Evolutionary conservation across 805 yeast species (phyloP), one percentile per base, ranked within the genome.

Genomic region (Saccharomycopsis capsularis): DNA sequence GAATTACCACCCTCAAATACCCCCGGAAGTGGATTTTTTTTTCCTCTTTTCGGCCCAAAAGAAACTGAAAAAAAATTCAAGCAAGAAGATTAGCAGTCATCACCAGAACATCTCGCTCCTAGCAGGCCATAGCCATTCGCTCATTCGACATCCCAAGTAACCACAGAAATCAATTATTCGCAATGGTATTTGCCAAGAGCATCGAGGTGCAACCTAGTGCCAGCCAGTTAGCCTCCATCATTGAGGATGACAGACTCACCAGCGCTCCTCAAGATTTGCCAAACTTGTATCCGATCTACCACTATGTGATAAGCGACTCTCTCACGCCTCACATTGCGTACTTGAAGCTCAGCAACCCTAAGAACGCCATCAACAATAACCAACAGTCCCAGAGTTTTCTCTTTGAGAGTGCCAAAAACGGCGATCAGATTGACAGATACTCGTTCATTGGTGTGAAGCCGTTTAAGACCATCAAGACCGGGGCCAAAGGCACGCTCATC

Each of bases 381-480:
- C 84, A 83, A 35, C 42, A 42, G 22, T 22, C 43, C 4, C 46
- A 30, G 13, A 83, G 95, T 3, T 90, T 91, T 59, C 68, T 93
- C 46, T 77, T 93, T 56, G 99, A 93, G 65, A 80, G 91, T 57
- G 95, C 98, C 1, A 76, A 76, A 53, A 86, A 86, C 51, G 96
- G 96, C 44, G 96, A 90, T 62, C 81, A 83, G 41, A 78, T 93
- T 27, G 95, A 86, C 54, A 73, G 99, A 56, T 93, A 82, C 67
- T 87, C 97, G 0, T 91, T 90, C 63, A 80, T 93, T 61, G 99
- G 99, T 2, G 72, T 82, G 41, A 76, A 78, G 23, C 99, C 99
- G 15, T 77, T 82, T 53, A 85, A 89, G 59, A 73, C 83, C 47
- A 83, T 93, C 58, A 78, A 74, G 52, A 90, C 98, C 1, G 38